Evolutionary conservation across 192 early-diverging fungal genomes (phyloP).

Genomic region (Podila epigama): DNA sequence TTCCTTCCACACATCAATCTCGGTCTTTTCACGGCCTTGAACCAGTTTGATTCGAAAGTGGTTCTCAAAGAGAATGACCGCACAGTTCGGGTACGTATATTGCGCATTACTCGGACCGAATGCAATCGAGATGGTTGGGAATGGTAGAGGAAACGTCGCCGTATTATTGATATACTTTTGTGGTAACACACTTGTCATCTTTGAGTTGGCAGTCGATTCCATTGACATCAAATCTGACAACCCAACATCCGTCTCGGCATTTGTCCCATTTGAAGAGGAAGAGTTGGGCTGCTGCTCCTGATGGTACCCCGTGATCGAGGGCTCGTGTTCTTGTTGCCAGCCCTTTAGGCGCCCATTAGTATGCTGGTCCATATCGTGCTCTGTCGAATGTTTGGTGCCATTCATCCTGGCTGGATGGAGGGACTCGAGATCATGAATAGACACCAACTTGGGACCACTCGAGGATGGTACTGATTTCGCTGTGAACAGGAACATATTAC

Average conservation of each 20-base stretch:
- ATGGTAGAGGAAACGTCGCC: slow-evolving; percentile 40
- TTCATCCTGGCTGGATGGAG: not conserved
- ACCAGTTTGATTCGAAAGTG: slow-evolving; percentile 45
- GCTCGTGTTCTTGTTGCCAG: not conserved
- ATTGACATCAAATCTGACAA: no score
- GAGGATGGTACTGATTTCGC: no score
- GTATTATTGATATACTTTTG: slow-evolving; percentile 24
- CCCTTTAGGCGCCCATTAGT: not conserved
- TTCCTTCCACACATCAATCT: slow-evolving; percentile 53
- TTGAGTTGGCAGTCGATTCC: not conserved
- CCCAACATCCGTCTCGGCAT: no score
- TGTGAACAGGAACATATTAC: no score
- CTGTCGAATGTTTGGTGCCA: no score
- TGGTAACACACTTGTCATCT: slow-evolving; percentile 4
- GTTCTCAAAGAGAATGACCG: slow-evolving; percentile 39
- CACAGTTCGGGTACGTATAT: slow-evolving; percentile 49
- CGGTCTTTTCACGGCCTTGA: slow-evolving; percentile 40
- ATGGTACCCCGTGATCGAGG: not conserved
- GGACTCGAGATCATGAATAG: slow-evolving; percentile 24
- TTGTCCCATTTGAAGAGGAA: no score
- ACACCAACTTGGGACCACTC: slow-evolving; percentile 36
- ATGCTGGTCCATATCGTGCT: not conserved
- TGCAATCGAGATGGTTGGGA: slow-evolving; percentile 46
- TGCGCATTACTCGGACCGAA: slow-evolving; percentile 45
- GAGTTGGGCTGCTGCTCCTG: not conserved